Evolutionary conservation across 1,139 yeast species (phyloP).

Genomic region (Suhomyces atakaporum): DNA sequence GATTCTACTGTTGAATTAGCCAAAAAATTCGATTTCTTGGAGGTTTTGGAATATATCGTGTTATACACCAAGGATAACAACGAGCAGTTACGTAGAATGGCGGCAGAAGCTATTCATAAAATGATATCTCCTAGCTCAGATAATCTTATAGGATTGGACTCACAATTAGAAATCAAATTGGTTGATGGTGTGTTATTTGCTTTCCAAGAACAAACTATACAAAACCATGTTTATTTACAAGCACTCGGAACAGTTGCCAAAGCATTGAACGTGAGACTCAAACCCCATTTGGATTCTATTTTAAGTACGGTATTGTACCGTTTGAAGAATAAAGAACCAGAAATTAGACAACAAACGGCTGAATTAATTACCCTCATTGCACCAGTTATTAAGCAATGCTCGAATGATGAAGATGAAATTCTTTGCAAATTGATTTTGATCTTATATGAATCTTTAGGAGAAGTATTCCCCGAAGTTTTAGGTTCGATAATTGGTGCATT

Average conservation of each 20-base stretch:
- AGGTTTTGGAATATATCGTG: constrained; percentile 59
- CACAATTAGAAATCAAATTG: constrained; percentile 58
- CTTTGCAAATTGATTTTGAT: constrained; percentile 71
- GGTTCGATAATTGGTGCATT: constrained; percentile 83
- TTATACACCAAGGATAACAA: constrained; percentile 75
- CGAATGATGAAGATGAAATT: constrained; percentile 51
- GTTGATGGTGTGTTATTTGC: constrained; percentile 85
- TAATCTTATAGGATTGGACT: constrained; percentile 39
- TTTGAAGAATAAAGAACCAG: constrained; percentile 70
- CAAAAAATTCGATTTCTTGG: constrained; percentile 64
- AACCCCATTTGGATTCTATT: constrained; percentile 75
- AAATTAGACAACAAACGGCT: constrained; percentile 83
- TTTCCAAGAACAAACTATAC: constrained; percentile 72
- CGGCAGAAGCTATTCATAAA: constrained; percentile 61
- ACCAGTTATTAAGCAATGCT: constrained; percentile 64
- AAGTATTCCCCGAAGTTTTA: constrained; percentile 89
- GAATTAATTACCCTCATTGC: constrained; percentile 71
- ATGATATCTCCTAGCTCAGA: constrained; percentile 32
- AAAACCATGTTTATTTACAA: constrained; percentile 55
- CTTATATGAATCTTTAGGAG: constrained; percentile 90
- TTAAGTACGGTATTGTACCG: constrained; percentile 74
- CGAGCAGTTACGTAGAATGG: constrained; percentile 78
- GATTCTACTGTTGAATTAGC: constrained; percentile 75
- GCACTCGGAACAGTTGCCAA: constrained; percentile 68
- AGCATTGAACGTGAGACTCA: constrained; percentile 69